Evolutionary conservation across 768 basidiomycete genomes (phyloP), one percentile per base, ranked within the genome.

Genomic region (Austroboletus eburneus): DNA sequence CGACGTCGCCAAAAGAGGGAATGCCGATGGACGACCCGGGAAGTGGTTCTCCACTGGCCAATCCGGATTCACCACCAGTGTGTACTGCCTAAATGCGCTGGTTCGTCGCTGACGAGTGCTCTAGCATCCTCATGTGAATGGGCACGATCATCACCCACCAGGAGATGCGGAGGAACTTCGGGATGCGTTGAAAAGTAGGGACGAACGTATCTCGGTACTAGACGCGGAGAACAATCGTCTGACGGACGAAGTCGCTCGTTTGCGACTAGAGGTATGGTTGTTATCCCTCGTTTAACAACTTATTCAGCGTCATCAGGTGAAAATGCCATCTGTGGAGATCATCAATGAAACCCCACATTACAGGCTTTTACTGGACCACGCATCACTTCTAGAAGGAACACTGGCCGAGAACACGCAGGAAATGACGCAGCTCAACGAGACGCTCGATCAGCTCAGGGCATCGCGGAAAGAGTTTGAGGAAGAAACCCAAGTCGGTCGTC

Each of bases 31-130:
- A 70, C 34, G 63, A 56, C 6, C 51, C 22, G 4, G 57, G 50
- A 68, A 64, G 77, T 77, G 72, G 76, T 73, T 67, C 66, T 10
- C 54, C 72, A 53, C 70, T 68, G 62, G 64, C 63, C 57, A 72
- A 71, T 67, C 73, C 76, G 67, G 79, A 76, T 70, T 77, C 82
- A 74, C 80, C 83, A 66, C 75, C 71, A 72, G 86, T 87, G 77
- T 80, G 86, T 85, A 75, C 73, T 71, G 18, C 8, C 73, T 69
- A 41, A 5, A 7, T 58, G 56, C 38, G 54, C 55, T 63, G 17
- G 16, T n/a, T 2, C n/a, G 24, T 42, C n/a, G 9, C 50, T 66
- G 72, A 84, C 72, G 14, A 55, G 24, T 45, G 41, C 56, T 24
- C 3, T 60, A 86, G 82, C 74, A 62, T 40, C 57, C 60, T 25